Conservation (phyloP, 306 rosid genomes). For the Fragaria ananassa region DNA sequence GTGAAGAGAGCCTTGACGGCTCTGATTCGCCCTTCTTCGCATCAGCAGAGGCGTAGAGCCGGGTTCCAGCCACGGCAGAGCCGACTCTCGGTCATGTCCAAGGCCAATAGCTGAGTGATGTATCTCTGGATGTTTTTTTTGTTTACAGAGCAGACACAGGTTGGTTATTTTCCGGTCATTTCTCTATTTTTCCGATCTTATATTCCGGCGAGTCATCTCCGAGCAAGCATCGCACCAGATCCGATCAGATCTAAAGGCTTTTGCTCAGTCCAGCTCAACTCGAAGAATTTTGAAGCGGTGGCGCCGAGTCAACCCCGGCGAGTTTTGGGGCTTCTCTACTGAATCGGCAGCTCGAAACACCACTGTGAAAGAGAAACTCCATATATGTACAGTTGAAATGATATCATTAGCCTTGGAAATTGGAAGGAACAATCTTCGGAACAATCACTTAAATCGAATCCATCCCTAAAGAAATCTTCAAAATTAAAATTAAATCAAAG, state of each 20-base stretch:
- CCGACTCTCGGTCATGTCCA: slow-evolving; percentile 70
- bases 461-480: neutral
- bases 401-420: slow-evolving; percentile 59
- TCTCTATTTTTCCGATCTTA: slow-evolving; percentile 34
- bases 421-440: slow-evolving; percentile 47
- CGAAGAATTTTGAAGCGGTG: slow-evolving; percentile 8
- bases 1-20: slow-evolving; percentile 83
- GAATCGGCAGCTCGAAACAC: neutral
- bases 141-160: slow-evolving; percentile 21
- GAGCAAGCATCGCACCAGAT: slow-evolving; percentile 6
- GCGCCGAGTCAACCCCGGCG: slow-evolving; percentile 16
- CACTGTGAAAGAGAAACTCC: slow-evolving; percentile 6
- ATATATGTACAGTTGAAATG: slow-evolving; percentile 26
- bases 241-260: neutral
- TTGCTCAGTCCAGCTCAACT: slow-evolving; percentile 4
- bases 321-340: neutral
- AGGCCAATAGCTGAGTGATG: slow-evolving; percentile 23
- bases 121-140: slow-evolving; percentile 27
- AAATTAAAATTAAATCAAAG: neutral
- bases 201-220: slow-evolving; percentile 26
- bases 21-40: slow-evolving; percentile 86
- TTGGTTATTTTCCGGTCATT: slow-evolving; percentile 33
- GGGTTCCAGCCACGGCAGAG: slow-evolving; percentile 67
- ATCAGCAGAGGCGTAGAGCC: slow-evolving; percentile 70
- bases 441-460: neutral